These are phyloP conservation scores for Flueggea neowawraea DNA, from an alignment of 441 rosid species.

Conservation along the genomic window DNA sequence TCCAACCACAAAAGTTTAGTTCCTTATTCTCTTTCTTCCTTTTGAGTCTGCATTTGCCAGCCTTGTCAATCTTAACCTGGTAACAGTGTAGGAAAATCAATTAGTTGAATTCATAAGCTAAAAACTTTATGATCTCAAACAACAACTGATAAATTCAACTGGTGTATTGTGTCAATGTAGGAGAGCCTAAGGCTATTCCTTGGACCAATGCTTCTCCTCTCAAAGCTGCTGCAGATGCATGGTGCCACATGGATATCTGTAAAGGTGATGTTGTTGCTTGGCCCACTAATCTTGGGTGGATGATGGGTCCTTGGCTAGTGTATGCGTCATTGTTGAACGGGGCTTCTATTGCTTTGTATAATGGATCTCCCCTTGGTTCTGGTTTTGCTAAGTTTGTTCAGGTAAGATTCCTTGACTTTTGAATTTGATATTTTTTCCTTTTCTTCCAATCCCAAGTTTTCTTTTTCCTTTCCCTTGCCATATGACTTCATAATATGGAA, in stretches of 20 bases:
- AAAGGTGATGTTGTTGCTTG: conserved; percentile 77
- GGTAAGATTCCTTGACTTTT: conserved; percentile 28
- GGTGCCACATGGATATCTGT: conserved; percentile 94
- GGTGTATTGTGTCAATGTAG: conserved; percentile 37
- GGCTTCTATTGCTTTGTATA: conserved; percentile 82
- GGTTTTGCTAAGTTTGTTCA: conserved; percentile 92
- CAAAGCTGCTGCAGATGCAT: conserved; percentile 96
- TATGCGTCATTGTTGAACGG: conserved; percentile 88
- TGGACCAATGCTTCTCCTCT: conserved; percentile 76
- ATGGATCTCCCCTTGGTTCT: conserved; percentile 88
- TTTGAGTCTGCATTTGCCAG: too few relatives aligned
- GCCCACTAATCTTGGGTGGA: conserved; percentile 99
- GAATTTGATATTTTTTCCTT: too few relatives aligned
- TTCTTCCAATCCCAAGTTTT: too few relatives aligned
- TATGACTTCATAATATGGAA: too few relatives aligned
- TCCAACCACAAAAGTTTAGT: too few relatives aligned
- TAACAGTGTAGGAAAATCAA: too few relatives aligned
- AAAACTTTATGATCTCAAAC: too few relatives aligned
- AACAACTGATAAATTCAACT: too few relatives aligned
- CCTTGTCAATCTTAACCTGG: too few relatives aligned
- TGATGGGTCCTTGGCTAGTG: conserved; percentile 99
- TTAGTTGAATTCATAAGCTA: too few relatives aligned
- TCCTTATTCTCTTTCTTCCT: too few relatives aligned
- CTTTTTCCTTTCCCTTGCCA: too few relatives aligned
- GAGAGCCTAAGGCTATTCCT: conserved; percentile 98